Evolutionary conservation across 2,329 filamentous ascomycete species (phyloP).

Genomic region (Pseudogymnoascus sp.): DNA sequence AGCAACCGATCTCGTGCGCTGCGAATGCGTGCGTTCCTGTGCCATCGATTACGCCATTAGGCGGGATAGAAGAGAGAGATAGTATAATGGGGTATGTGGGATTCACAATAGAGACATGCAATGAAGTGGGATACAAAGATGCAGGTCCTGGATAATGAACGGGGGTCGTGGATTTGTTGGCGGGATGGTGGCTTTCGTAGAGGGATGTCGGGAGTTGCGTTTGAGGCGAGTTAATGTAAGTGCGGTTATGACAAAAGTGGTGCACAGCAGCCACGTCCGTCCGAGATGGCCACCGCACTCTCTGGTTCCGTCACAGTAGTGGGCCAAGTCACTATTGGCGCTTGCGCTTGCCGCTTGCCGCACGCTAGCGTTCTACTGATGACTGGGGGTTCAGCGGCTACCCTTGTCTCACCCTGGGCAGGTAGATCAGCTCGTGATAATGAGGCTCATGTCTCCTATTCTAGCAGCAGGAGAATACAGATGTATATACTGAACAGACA

Average conservation of each 20-base stretch:
- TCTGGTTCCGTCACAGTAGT: conserved; percentile 8
- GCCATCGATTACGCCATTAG: conserved; percentile 17
- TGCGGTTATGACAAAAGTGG: conserved; percentile 9
- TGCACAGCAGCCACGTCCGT: conserved; percentile 4
- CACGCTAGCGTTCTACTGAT: neutral
- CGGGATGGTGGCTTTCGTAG: neutral
- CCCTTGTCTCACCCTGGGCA: neutral
- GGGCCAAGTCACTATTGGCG: conserved; percentile 7
- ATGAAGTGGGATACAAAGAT: neutral
- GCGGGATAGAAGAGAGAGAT: conserved; percentile 2
- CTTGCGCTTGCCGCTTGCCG: conserved; percentile 1
- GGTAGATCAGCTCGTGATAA: neutral
- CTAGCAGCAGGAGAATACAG: neutral
- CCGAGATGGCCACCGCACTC: conserved; percentile 8
- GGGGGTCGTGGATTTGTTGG: neutral
- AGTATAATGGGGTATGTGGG: neutral
- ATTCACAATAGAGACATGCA: conserved; percentile 4
- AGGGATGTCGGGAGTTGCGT: neutral
- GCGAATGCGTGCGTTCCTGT: conserved; percentile 15
- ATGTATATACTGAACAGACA: neutral
- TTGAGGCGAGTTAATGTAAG: conserved; percentile 8
- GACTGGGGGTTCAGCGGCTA: neutral
- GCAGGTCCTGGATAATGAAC: conserved; percentile 3
- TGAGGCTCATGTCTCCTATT: neutral
- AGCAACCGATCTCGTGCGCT: conserved; percentile 14